phyloP scores from a whole-genome alignment of 2,329 filamentous ascomycete genomes.

The Pseudopyricularia cyperi region DNA sequence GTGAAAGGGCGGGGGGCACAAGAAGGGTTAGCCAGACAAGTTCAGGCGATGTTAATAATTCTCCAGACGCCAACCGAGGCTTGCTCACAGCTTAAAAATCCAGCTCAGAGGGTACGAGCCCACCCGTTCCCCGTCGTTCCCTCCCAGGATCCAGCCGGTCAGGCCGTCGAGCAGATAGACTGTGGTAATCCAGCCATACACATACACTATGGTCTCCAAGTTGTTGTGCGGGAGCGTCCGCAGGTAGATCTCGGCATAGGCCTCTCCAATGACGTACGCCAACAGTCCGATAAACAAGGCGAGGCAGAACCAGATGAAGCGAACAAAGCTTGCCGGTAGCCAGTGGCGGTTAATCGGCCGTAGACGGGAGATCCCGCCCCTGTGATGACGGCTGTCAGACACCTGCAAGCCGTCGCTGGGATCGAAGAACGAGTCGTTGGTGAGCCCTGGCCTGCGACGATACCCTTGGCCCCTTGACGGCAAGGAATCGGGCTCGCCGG shows the following conservation, averaged over 20 bases:
- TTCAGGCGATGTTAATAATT: too few relatives aligned
- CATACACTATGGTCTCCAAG: slow-evolving; percentile 54
- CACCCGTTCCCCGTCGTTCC: slow-evolving; percentile 51
- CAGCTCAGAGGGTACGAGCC: slow-evolving; percentile 59
- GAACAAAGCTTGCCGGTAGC: slow-evolving; percentile 53
- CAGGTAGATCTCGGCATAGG: slow-evolving; percentile 56
- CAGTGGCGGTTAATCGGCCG: slow-evolving; percentile 36
- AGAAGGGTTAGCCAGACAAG: slow-evolving; percentile 3
- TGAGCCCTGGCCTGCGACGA: slow-evolving; percentile 23
- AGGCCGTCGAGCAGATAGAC: slow-evolving; percentile 51
- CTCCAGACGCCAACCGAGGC: too few relatives aligned
- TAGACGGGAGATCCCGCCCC: slow-evolving; percentile 13
- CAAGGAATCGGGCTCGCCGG: slow-evolving; percentile 38
- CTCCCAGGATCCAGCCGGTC: slow-evolving; percentile 55
- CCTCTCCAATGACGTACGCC: slow-evolving; percentile 55
- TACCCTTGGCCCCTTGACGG: slow-evolving; percentile 23
- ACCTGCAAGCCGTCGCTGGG: slow-evolving; percentile 15
- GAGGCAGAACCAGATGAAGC: slow-evolving; percentile 57
- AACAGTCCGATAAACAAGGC: slow-evolving; percentile 49
- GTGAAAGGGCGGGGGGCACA: slow-evolving; percentile 6
- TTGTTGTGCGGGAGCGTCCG: slow-evolving; percentile 53
- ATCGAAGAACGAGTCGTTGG: slow-evolving; percentile 21
- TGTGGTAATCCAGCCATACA: slow-evolving; percentile 57
- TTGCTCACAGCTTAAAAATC: slow-evolving; percentile 53
- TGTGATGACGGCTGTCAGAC: slow-evolving; percentile 4